phyloP scores from a whole-genome alignment of 495 filamentous ascomycete species.

The Neurospora tetraspora region DNA sequence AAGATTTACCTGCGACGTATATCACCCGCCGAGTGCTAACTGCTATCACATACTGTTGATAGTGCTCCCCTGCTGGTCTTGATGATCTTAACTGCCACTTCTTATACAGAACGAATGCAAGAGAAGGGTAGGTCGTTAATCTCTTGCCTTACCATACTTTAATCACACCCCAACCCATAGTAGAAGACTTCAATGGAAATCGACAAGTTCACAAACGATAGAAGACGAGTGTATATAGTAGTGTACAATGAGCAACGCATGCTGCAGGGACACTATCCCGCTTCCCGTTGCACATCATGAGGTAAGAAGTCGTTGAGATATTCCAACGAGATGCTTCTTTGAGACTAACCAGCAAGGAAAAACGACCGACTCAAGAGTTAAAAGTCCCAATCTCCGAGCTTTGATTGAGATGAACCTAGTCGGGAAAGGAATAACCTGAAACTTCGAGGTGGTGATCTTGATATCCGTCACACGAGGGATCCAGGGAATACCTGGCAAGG shows the following conservation, averaged over 20 bases:
- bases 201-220: neutral
- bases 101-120: neutral
- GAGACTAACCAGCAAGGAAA: neutral
- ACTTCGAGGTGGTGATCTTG: neutral
- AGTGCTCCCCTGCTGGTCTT: neutral
- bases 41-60: neutral
- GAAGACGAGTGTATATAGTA: neutral
- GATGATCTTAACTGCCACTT: neutral
- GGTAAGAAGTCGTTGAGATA: neutral
- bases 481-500: neutral
- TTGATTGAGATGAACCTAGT: neutral
- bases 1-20: neutral
- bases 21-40: neutral
- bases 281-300: neutral
- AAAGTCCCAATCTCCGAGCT: neutral
- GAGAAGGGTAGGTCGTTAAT: neutral
- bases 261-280: neutral
- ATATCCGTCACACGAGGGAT: neutral
- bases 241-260: neutral
- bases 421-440: neutral
- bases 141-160: neutral
- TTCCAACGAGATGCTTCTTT: neutral
- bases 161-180: neutral
- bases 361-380: neutral
- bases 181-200: neutral